Evolutionary conservation across 441 rosid species (phyloP).

Genomic region (Cnidoscolus chayamansa): DNA sequence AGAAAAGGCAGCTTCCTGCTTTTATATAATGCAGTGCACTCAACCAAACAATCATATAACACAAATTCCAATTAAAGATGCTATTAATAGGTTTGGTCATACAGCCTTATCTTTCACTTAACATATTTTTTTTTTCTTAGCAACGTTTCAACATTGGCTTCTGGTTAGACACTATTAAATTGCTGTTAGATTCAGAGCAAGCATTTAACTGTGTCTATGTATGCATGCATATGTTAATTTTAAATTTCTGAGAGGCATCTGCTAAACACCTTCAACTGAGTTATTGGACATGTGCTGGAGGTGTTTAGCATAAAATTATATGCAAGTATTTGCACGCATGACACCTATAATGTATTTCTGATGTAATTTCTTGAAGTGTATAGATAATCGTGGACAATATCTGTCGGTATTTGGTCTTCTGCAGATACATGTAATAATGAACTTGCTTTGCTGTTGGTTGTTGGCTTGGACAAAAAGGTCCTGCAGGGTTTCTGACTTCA

Average conservation of each 20-base stretch:
- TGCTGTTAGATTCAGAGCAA: neutral
- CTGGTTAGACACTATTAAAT: neutral
- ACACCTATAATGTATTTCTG: neutral
- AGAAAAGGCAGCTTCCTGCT: slow-evolving; percentile 56
- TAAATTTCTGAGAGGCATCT: neutral
- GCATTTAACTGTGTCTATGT: neutral
- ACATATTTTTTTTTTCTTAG: neutral
- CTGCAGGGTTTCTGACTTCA: neutral
- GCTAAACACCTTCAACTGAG: neutral
- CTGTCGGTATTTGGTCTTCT: neutral
- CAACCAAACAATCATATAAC: slow-evolving; percentile 29
- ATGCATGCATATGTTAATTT: too few relatives aligned
- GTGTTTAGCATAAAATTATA: neutral
- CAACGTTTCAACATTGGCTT: neutral
- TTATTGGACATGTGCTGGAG: neutral
- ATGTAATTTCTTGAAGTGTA: neutral
- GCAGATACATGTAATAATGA: neutral
- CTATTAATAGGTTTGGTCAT: slow-evolving; percentile 49
- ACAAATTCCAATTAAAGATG: slow-evolving; percentile 42
- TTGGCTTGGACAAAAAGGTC: neutral
- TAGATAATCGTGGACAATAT: neutral
- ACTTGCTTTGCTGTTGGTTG: neutral
- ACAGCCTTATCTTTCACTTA: neutral
- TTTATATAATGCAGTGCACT: slow-evolving; percentile 71
- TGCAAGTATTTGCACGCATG: neutral